Percentiles rank a stretch among this genome's conserved stretches.
Conservation (phyloP, 345 rosid genomes). For the Pistacia atlantica region DNA sequence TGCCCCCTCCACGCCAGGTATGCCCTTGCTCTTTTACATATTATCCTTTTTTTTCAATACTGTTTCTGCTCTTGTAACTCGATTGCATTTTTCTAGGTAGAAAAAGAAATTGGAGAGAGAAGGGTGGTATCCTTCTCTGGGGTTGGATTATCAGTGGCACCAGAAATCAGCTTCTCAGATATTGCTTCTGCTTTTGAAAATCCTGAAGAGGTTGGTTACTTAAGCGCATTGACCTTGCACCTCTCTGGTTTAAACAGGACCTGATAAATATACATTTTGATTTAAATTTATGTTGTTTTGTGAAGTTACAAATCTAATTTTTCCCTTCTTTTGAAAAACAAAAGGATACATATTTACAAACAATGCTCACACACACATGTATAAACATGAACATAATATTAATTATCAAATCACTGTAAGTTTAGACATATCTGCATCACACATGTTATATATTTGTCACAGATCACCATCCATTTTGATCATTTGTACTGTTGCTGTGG, state of each 20-base stretch:
- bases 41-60: not conserved
- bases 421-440: not conserved
- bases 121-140: conserved; percentile 72
- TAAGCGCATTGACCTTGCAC: not conserved
- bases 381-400: no score
- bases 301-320: not conserved
- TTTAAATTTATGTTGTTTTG: not conserved
- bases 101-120: conserved; percentile 93
- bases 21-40: conserved; percentile 13
- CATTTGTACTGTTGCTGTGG: conserved; percentile 16
- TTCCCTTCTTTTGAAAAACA: not conserved
- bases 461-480: not conserved
- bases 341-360: not conserved
- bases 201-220: conserved; percentile 70
- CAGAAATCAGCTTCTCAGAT: conserved; percentile 58
- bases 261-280: not conserved
- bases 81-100: conserved; percentile 56
- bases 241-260: not conserved
- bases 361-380: not conserved
- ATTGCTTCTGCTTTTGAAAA: conserved; percentile 52
- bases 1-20: conserved; percentile 95
- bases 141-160: conserved; percentile 69
- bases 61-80: conserved; percentile 20
- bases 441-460: not conserved
- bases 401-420: not conserved